phyloP scores from a whole-genome alignment of 208 protist species.

The Leishmania braziliensis region DNA sequence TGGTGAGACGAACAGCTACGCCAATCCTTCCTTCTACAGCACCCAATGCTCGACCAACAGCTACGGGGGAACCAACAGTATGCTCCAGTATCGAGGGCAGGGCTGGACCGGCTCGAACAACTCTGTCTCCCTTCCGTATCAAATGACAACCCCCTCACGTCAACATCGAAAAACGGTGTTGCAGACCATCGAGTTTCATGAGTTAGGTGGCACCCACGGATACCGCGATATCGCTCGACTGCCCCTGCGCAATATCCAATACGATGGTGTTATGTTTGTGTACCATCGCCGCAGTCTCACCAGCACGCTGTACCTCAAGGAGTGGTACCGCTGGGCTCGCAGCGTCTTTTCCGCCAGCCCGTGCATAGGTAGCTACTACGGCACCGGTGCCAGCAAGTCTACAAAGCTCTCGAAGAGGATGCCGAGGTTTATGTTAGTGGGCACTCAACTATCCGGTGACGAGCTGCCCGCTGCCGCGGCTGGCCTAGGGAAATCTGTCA shows the following conservation, averaged over 20 bases:
- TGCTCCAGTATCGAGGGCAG: slow-evolving; percentile 18
- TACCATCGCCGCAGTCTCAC: slow-evolving; percentile 65
- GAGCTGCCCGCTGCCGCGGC: slow-evolving; percentile 14
- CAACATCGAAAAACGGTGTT: background rate
- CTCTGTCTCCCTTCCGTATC: background rate
- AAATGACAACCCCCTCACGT: background rate
- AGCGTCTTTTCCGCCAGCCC: slow-evolving; percentile 19
- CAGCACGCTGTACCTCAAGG: slow-evolving; percentile 52
- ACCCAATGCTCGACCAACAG: background rate
- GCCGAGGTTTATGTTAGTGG: slow-evolving; percentile 47
- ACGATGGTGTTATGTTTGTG: slow-evolving; percentile 81
- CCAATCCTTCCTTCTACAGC: slow-evolving; percentile 8
- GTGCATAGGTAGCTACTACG: background rate
- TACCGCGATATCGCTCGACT: slow-evolving; percentile 49
- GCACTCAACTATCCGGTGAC: slow-evolving; percentile 36
- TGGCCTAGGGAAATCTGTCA: slow-evolving; percentile 5
- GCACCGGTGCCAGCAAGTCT: background rate
- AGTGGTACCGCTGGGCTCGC: slow-evolving; percentile 56
- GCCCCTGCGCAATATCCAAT: slow-evolving; percentile 49
- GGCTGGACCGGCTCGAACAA: too few species aligned
- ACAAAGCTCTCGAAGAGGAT: slow-evolving; percentile 1
- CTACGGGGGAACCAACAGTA: background rate
- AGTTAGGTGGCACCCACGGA: slow-evolving; percentile 71
- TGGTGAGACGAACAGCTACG: slow-evolving; percentile 4
- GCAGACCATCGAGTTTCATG: slow-evolving; percentile 73